Conservation (phyloP, 208 protist genomes). For the Wallacemonas sp. region DNA sequence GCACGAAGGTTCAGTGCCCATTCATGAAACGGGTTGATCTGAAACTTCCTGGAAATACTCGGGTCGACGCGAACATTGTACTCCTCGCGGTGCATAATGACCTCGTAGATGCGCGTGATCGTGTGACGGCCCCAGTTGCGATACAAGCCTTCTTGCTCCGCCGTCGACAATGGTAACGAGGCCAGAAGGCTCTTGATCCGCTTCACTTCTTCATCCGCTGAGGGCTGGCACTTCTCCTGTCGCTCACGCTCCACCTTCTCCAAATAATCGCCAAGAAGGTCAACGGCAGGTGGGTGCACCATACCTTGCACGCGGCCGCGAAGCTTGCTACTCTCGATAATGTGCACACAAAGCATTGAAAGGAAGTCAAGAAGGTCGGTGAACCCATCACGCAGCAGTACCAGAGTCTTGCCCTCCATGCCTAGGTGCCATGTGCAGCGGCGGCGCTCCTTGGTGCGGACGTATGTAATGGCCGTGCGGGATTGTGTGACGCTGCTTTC, state of each 20-base stretch:
- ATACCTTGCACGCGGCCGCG: constrained; percentile 78
- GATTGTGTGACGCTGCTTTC: constrained; percentile 14
- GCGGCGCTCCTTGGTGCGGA: constrained; percentile 79
- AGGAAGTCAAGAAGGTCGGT: constrained; percentile 89
- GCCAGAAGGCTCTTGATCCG: constrained; percentile 51
- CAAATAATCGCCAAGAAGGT: constrained; percentile 77
- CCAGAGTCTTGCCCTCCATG: constrained; percentile 85
- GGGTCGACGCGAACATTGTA: constrained; percentile 87
- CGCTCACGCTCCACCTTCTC: constrained; percentile 49
- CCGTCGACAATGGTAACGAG: constrained; percentile 57
- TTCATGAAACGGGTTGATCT: constrained; percentile 82
- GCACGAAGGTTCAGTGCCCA: constrained; percentile 82
- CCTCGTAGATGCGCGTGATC: constrained; percentile 77
- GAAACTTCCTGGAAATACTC: constrained; percentile 75
- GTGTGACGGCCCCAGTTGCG: constrained; percentile 63
- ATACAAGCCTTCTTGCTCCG: constrained; percentile 68
- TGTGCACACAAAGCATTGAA: constrained; percentile 87
- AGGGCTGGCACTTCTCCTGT: constrained; percentile 16
- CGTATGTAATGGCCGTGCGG: constrained; percentile 59
- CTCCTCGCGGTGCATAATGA: constrained; percentile 92
- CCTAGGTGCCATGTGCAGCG: constrained; percentile 86
- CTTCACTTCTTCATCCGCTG: constrained; percentile 38
- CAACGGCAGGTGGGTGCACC: constrained; percentile 80
- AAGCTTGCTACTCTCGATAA: constrained; percentile 90
- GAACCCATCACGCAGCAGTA: constrained; percentile 84